Base-by-base conservation (phyloP, 257 asterid genomes). In the Lantana camara region DNA sequence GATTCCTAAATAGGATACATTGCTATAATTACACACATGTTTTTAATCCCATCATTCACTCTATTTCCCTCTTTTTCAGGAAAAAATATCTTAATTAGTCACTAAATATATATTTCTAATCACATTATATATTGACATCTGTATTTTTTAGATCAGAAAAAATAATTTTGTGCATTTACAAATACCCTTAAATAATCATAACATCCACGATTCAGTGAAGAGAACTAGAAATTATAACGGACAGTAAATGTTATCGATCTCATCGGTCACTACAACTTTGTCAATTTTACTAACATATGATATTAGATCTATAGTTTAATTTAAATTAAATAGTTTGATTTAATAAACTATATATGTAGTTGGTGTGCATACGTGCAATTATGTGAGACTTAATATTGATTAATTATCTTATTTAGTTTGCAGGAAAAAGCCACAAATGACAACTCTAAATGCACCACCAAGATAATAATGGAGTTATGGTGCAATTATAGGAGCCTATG, bases 11-110 rank as follows among this genome's bases (percentile, higher is more conserved):
- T n/a, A 62, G 73, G 63, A 63, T 52, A 68, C 73, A 68, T 57
- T 56, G 66, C 73, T 41, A 67, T 76, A 56, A 72, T 67, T 72
- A 55, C 71, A 72, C 66, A 68, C 51, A 7, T 63, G 16, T 70
- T 49, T 35, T 32, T 44, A 30, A 68, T 64, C 64, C 64, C 67
- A 69, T 55, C 65, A 64, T 78, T 74, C 56, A 44, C 34, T 52
- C 60, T n/a, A 56, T 42, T 27, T 27, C 7, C 40, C 7, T 3
- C 4, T 35, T 35, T 35, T 30, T 30, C 7, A 35, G 7, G 8
- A 35, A 35, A 35, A 35, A 13, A 17, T 10, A 21, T 13, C 58
- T 27, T 30, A 45, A 50, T 27, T 27, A 2, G 5, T 27, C 32
- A 27, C 32, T 27, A 30, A 63, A 47, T 54, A 19, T 7, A 35